Evolutionary conservation across 495 filamentous ascomycete genomes (phyloP), one percentile per base, ranked within the genome.

Genomic region (Xanthoparmelia taractica): DNA sequence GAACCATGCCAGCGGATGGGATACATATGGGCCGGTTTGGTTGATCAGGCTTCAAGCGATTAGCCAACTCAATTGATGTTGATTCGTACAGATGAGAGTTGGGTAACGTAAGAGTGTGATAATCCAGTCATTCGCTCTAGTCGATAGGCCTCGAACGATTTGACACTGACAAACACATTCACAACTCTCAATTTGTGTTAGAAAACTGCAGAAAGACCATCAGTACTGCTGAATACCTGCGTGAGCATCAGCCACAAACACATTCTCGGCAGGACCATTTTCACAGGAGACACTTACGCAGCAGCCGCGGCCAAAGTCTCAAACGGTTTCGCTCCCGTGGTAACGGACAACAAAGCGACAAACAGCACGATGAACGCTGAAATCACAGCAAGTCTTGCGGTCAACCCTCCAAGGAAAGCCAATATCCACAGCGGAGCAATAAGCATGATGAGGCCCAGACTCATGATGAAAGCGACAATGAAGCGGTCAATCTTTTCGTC

Each of bases 351-450:
- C 34, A 61, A 31, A 34, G 48, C 20, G 15, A 61, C 60, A 43
- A 61, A 61, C 12, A 61, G 48, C 36, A 61, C 45, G 20, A 61
- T 56, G 38, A 61, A 61, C 2, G 60, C 36, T 31, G 60, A 61
- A 20, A n/a, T 61, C n/a, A 55, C 48, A 29, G 23, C 25, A 20
- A 61, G 48, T 54, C 48, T 61, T 55, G 31, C 47, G 17, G 31
- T 33, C 25, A 55, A 7, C 13, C 60, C 60, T 40, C 25, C 60
- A 15, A 61, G 34, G 15, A 31, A 61, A 43, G 60, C 37, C 4
- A 61, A 23, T 13, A 55, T 55, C 60, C 60, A 61, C 10, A 61
- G 48, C 36, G 60, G 60, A 4, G 60, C 47, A 17, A 61, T 61
- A 38, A 61, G 60, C 60, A 61, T 61, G 18, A 38, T 43, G 8